A percentile compares a stretch with the other conserved stretches of the same genome.
Conservation (phyloP, 441 rosid species). For the Pelargonium cotyledonis region DNA sequence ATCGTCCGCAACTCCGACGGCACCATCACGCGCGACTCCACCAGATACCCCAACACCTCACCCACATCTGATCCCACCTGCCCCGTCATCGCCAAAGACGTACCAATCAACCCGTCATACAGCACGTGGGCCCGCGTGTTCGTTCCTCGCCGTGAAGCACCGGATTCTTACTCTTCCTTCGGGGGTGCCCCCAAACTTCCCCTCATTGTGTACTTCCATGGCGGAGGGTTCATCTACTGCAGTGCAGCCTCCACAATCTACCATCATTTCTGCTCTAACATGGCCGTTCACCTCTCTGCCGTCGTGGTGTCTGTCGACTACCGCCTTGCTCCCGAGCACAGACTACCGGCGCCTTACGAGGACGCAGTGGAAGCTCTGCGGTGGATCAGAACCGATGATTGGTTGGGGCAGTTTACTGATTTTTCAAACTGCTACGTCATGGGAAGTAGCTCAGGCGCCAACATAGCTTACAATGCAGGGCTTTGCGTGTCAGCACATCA, state of each 20-base stretch:
- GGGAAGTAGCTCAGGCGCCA: conserved; percentile 33
- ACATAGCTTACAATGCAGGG: conserved; percentile 24
- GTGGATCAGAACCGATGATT: conserved; percentile 13
- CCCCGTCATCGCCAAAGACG: not conserved
- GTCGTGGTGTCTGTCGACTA: conserved; percentile 19
- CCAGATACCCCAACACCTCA: not conserved
- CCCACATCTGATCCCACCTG: not conserved
- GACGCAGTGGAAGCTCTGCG: conserved; percentile 26
- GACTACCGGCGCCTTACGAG: conserved; percentile 24
- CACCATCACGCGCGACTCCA: conserved; percentile 2
- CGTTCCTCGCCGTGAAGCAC: not conserved
- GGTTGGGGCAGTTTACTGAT: conserved; percentile 7
- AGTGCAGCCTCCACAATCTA: conserved; percentile 15
- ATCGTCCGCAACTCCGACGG: conserved; percentile 5
- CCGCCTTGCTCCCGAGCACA: conserved; percentile 25
- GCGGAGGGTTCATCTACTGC: conserved; percentile 23
- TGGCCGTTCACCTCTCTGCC: conserved; percentile 12
- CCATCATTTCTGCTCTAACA: conserved; percentile 17
- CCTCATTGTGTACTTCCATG: conserved; percentile 18
- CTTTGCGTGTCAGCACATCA: conserved; percentile 13
- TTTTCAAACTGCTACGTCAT: conserved; percentile 6
- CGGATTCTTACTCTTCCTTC: no score
- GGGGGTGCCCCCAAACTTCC: conserved; percentile 7
- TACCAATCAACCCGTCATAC: not conserved
- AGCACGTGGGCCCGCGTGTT: conserved; percentile 7